phyloP scores from a whole-genome alignment of 2,329 filamentous ascomycete species.

The Penicillium sp. region DNA sequence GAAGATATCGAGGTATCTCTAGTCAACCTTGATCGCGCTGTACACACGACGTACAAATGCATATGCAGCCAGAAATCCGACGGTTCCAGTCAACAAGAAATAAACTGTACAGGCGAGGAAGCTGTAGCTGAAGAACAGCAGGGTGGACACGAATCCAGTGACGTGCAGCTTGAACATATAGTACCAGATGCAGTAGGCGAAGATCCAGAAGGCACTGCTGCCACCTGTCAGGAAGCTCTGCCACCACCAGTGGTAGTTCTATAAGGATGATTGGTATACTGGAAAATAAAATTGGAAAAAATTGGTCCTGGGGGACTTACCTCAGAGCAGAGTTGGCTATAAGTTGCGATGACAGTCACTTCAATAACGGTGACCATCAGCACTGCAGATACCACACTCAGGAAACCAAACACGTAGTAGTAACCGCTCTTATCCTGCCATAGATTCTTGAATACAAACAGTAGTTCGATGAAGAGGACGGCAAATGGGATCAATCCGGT shows the following conservation, averaged over 20 bases:
- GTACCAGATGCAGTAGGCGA: constrained; percentile 80
- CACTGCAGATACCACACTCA: constrained; percentile 71
- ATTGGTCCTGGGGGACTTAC: constrained; percentile 37
- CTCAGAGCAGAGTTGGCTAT: constrained; percentile 78
- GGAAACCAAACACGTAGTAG: constrained; percentile 88
- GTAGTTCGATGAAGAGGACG: constrained; percentile 82
- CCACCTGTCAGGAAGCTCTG: constrained; percentile 79
- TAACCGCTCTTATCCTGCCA: constrained; percentile 91
- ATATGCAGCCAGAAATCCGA: constrained; percentile 82
- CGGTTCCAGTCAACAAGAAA: constrained; percentile 75
- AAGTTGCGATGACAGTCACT: constrained; percentile 79
- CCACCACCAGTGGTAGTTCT: constrained; percentile 93
- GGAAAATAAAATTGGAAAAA: no score
- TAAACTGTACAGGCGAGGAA: constrained; percentile 80
- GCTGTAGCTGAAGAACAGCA: constrained; percentile 85
- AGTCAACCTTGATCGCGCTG: constrained; percentile 44
- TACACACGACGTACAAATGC: constrained; percentile 83
- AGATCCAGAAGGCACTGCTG: constrained; percentile 76
- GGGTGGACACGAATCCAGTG: constrained; percentile 71
- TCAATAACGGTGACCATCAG: constrained; percentile 75
- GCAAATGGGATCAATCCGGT: constrained; percentile 80
- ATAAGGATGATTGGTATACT: neutral
- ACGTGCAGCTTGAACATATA: constrained; percentile 79
- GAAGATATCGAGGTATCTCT: neutral
- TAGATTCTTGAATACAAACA: constrained; percentile 82